Evolutionary conservation across 2,329 filamentous ascomycete species (phyloP).

Genomic region (Pestalotiopsis sp.): DNA sequence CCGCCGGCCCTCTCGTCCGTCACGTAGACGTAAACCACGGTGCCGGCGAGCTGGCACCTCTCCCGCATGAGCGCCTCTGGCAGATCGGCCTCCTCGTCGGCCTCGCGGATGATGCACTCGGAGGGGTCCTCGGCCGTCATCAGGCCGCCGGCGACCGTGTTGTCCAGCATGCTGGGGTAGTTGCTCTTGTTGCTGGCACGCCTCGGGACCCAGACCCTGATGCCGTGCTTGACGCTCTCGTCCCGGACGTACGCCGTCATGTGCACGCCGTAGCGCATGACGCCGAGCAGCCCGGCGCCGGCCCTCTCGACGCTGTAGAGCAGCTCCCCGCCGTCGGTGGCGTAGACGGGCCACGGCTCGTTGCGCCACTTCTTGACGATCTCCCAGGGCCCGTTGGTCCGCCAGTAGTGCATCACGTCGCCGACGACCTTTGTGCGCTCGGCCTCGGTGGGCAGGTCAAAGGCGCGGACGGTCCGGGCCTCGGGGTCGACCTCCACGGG

Average conservation of each 20-base stretch:
- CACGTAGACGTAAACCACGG: conserved; percentile 82
- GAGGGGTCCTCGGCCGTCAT: conserved; percentile 78
- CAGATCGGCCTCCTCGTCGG: conserved; percentile 84
- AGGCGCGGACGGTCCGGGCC: conserved; percentile 63
- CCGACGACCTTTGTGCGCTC: conserved; percentile 60
- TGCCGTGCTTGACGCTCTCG: conserved; percentile 45
- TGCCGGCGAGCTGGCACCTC: conserved; percentile 60
- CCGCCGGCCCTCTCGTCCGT: conserved; percentile 75
- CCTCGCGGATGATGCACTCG: conserved; percentile 82
- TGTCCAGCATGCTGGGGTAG: conserved; percentile 91
- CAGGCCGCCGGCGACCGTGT: conserved; percentile 84
- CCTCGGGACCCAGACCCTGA: conserved; percentile 83
- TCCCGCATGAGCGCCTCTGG: conserved; percentile 67
- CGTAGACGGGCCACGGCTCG: conserved; percentile 79
- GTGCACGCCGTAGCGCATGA: conserved; percentile 78
- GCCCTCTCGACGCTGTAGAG: conserved; percentile 77
- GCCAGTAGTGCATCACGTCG: conserved; percentile 66
- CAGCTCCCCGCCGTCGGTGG: conserved; percentile 51
- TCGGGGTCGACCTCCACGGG: conserved; percentile 61
- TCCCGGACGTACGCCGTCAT: conserved; percentile 71
- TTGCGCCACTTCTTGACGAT: conserved; percentile 78
- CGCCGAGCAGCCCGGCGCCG: conserved; percentile 72
- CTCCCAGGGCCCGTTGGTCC: conserved; percentile 68
- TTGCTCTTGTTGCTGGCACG: conserved; percentile 78
- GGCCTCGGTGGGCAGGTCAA: conserved; percentile 56